These are phyloP conservation scores for Hypoxylon sp. DNA, from an alignment of 2,329 filamentous ascomycete genomes.

Conservation along the genomic window DNA sequence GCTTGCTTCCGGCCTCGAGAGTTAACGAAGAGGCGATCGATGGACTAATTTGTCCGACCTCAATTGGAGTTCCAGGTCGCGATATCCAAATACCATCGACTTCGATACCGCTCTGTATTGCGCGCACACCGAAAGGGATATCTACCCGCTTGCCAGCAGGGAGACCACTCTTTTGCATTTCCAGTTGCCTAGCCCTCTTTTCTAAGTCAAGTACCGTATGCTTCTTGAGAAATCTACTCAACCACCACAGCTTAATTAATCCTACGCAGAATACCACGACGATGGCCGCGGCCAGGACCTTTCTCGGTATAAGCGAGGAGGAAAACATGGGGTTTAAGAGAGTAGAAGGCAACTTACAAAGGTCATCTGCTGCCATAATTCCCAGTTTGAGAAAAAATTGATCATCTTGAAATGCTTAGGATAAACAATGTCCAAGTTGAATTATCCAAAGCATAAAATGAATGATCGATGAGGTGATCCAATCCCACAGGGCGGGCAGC, in stretches of 20 bases:
- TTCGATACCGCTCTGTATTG: conserved; percentile 85
- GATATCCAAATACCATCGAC: conserved; percentile 89
- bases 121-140: conserved; percentile 88
- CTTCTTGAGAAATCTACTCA: conserved; percentile 68
- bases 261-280: conserved; percentile 78
- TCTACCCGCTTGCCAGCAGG: conserved; percentile 65
- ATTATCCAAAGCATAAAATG: conserved; percentile 44
- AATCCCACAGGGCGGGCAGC: conserved; percentile 23
- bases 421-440: conserved; percentile 43
- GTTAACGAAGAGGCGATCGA: conserved; percentile 49
- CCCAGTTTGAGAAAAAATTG: conserved; percentile 78
- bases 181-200: conserved; percentile 68
- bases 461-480: conserved; percentile 32
- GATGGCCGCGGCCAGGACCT: conserved; percentile 83
- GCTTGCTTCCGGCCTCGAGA: conserved; percentile 45
- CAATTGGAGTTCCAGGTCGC: conserved; percentile 61
- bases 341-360: conserved; percentile 74
- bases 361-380: conserved; percentile 89
- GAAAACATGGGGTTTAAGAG: background rate
- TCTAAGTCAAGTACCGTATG: conserved; percentile 77
- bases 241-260: conserved; percentile 76
- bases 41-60: conserved; percentile 39
- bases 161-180: conserved; percentile 71
- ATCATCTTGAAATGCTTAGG: conserved; percentile 55
- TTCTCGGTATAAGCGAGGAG: conserved; percentile 41